Conservation (phyloP, 2,329 filamentous ascomycete genomes). For the Ceratocystis eucalypticola region DNA sequence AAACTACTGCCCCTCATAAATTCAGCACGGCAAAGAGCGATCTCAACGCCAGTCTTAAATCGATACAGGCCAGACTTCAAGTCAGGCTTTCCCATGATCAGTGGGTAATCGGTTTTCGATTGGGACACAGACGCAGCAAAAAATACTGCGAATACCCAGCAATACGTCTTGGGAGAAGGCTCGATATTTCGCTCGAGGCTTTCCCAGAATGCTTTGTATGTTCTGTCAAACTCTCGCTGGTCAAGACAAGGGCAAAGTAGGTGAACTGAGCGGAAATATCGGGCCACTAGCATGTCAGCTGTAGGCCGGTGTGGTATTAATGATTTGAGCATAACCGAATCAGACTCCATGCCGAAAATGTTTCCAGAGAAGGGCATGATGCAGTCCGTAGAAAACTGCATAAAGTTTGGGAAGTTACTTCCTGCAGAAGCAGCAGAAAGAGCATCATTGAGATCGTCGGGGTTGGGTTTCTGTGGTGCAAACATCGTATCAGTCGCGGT, state of each 20-base stretch:
- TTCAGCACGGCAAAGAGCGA: conserved; percentile 53
- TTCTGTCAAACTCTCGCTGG: conserved; percentile 49
- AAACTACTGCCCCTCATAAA: conserved; percentile 53
- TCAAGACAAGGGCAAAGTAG: conserved; percentile 55
- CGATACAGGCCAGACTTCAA: conserved; percentile 40
- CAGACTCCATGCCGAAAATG: conserved; percentile 44
- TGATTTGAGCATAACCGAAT: conserved; percentile 40
- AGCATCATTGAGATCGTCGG: neutral
- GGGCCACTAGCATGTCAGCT: conserved; percentile 48
- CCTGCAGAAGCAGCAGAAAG: neutral
- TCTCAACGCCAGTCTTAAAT: conserved; percentile 53
- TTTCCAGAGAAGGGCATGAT: conserved; percentile 55
- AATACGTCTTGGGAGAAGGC: conserved; percentile 50
- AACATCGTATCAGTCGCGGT: neutral
- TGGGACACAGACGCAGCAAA: conserved; percentile 58
- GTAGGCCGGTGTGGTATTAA: conserved; percentile 45
- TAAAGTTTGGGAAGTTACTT: conserved; percentile 34
- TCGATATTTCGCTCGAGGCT: conserved; percentile 45
- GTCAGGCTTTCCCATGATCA: conserved; percentile 21
- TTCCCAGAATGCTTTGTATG: conserved; percentile 54
- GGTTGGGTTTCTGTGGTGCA: neutral
- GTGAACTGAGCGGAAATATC: conserved; percentile 57
- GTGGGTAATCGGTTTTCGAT: conserved; percentile 42
- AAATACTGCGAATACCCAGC: conserved; percentile 54
- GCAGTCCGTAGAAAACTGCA: conserved; percentile 51